Base-by-base conservation (phyloP, 2,329 filamentous ascomycete genomes). In the Epichloe uncinata region DNA sequence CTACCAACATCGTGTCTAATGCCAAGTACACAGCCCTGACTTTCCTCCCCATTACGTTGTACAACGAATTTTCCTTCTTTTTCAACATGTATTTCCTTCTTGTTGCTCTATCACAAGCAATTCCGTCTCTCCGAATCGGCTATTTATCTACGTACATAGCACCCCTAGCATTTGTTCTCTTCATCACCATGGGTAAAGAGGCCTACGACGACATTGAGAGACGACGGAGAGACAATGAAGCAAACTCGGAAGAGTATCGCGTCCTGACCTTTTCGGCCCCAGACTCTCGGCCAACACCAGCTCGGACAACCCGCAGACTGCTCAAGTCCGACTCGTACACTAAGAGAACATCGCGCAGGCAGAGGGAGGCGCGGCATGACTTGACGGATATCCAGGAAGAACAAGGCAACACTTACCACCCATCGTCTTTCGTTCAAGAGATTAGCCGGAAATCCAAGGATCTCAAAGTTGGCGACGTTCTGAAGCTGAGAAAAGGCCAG, bases 31-130 rank as follows among this genome's bases (percentile, higher is more conserved):
- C 91, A 33, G 82, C 90, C 1, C 84, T 90, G 72, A 95, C 86
- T 48, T 98, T 98, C 67, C 76, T 98, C 13, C 94, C 94, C 2
- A 76, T 91, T 48, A 98, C 93, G 0, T 73, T 98, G 20, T 98
- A 96, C 69, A 97, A 97, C 69, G 93, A 98, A 64, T 98, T 98
- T 65, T 96, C 91, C 52, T 98, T 97, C 73, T 98, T 98, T 70
- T 95, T 98, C 75, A 98, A 98, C 75, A 87, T 97, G 74, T 98
- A 98, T 66, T 98, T 98, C 66, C 74, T 98, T 50, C 81, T 97
- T 26, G 93, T 98, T 46, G 94, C 93, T 6, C 69, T 97, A 46
- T 97, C 91, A 37, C 93, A 98, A 68, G 83, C 88, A 42, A 90
- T 98, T 60, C 90, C 89, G 4, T 79, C 86, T 20, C 70, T 98